Conservation (phyloP, 257 asterid species). For the Rhazya stricta region DNA sequence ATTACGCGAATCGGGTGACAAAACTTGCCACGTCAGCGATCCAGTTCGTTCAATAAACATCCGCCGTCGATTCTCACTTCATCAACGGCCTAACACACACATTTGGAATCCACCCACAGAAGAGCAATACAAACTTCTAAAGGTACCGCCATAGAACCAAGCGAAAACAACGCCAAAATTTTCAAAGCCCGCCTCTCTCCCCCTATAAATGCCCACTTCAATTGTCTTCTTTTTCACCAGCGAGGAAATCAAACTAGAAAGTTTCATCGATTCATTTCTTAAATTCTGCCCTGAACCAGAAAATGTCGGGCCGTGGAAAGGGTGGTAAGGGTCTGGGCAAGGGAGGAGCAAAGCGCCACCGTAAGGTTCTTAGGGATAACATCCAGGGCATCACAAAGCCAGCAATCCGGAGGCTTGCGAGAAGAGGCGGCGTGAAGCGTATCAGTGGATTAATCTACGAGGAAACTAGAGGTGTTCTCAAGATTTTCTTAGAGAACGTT, state of each 20-base stretch:
- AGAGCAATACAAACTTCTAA: not conserved
- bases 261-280: not conserved
- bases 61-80: conserved; percentile 1
- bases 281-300: not conserved
- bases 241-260: not conserved
- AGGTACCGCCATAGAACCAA: conserved; percentile 1
- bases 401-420: conserved; percentile 10
- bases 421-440: conserved; percentile 21
- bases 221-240: not conserved
- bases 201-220: not conserved
- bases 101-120: too few relatives aligned
- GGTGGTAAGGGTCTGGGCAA: conserved; percentile 19
- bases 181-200: not conserved
- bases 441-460: conserved; percentile 18
- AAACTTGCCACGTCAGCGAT: conserved; percentile 11
- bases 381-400: conserved; percentile 16
- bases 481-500: conserved; percentile 18
- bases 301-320: conserved; percentile 21
- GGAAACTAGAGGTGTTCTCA: conserved; percentile 12
- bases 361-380: conserved; percentile 14
- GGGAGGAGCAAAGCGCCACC: conserved; percentile 21
- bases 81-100: not conserved
- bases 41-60: not conserved
- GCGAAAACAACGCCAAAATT: not conserved
- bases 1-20: not conserved